These are phyloP conservation scores for Trichoderma sp. DNA, from an alignment of 2,329 filamentous ascomycete species.

Conservation along the genomic window DNA sequence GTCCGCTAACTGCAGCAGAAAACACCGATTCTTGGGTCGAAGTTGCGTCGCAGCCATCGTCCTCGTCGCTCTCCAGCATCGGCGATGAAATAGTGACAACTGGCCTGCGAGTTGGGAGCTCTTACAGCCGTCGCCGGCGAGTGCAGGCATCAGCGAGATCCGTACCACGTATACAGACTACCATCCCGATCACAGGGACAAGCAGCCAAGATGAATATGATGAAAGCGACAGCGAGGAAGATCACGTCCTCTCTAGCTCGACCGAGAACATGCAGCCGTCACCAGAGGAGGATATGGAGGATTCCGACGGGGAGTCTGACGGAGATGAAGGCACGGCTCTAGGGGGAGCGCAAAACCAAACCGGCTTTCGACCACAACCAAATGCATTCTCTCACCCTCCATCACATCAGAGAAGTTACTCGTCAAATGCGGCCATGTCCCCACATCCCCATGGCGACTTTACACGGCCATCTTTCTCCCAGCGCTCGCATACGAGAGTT, in stretches of 20 bases:
- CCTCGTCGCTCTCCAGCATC: conserved; percentile 83
- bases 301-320: conserved; percentile 42
- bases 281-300: conserved; percentile 39
- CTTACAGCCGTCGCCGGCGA: conserved; percentile 60
- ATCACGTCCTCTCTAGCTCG: conserved; percentile 61
- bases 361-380: conserved; percentile 77
- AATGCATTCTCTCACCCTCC: conserved; percentile 90
- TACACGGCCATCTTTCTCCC: conserved; percentile 48
- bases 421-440: conserved; percentile 47
- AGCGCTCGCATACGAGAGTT: conserved; percentile 46
- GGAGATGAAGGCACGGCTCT: conserved; percentile 83
- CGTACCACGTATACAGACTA: conserved; percentile 40
- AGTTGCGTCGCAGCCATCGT: conserved; percentile 86
- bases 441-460: conserved; percentile 50
- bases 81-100: conserved; percentile 89
- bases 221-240: conserved; percentile 87
- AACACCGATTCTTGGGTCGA: conserved; percentile 90
- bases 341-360: conserved; percentile 54
- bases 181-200: conserved; percentile 43
- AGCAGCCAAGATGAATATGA: conserved; percentile 95
- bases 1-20: conserved; percentile 51
- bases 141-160: conserved; percentile 34
- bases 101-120: conserved; percentile 71
- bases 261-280: conserved; percentile 49
- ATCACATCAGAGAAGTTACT: conserved; percentile 49